Conservation (phyloP, 441 rosid genomes). For the Dalechampia spathulata region DNA sequence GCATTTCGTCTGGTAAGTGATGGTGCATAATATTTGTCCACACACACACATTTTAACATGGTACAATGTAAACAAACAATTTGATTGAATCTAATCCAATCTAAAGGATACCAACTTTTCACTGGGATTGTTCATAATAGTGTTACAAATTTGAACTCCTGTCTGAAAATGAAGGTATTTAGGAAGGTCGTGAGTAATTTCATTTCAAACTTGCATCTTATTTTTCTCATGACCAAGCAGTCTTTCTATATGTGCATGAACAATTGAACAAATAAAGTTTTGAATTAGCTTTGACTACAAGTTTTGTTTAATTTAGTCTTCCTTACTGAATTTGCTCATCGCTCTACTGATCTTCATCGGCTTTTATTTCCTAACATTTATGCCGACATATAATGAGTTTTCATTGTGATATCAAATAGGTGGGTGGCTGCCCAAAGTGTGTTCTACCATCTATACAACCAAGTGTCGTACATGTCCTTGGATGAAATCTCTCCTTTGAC, state of each 20-base stretch:
- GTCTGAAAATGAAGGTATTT: neutral
- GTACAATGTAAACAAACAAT: neutral
- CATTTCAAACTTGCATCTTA: neutral
- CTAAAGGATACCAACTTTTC: neutral
- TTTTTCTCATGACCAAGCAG: neutral
- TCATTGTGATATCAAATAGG: conserved; percentile 35
- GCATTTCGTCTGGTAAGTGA: conserved; percentile 62
- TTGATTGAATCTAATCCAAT: too few species aligned
- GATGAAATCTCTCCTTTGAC: conserved; percentile 91
- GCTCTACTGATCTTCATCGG: too few species aligned
- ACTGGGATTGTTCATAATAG: neutral
- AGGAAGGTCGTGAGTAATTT: neutral
- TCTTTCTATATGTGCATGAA: neutral
- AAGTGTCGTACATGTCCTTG: conserved; percentile 94
- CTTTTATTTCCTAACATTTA: too few species aligned
- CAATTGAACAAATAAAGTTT: too few species aligned
- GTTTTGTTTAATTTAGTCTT: too few species aligned
- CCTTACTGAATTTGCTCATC: too few species aligned
- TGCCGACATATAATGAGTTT: too few species aligned
- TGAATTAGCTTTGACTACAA: too few species aligned
- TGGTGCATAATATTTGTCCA: neutral
- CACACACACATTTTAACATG: neutral
- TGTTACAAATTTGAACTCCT: too few species aligned
- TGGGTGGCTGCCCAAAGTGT: conserved; percentile 94
- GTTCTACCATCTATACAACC: conserved; percentile 94